phyloP scores from a whole-genome alignment of 805 yeast species.

The Lachancea lanzarotensis region DNA sequence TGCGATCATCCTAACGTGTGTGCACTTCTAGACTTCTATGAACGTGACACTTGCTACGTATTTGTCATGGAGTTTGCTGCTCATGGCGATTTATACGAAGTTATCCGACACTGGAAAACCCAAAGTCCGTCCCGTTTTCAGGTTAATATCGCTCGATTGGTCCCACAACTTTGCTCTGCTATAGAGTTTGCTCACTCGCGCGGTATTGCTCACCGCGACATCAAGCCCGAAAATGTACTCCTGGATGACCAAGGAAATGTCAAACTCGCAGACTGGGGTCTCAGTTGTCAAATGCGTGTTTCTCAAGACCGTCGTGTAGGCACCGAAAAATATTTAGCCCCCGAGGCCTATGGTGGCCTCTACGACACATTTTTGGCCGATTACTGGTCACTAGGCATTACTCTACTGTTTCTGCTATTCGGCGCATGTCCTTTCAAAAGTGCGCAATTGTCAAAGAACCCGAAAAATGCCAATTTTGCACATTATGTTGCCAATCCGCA shows the following conservation, averaged over 20 bases:
- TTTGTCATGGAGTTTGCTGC: slow-evolving; percentile 62
- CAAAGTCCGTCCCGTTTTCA: slow-evolving; percentile 6
- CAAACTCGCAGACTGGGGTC: slow-evolving; percentile 72
- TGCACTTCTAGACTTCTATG: slow-evolving; percentile 50
- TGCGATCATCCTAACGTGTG: slow-evolving; percentile 47
- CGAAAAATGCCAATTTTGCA: slow-evolving; percentile 21
- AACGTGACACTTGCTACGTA: slow-evolving; percentile 44
- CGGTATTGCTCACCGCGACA: slow-evolving; percentile 63
- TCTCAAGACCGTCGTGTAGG: slow-evolving; percentile 46
- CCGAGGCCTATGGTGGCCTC: slow-evolving; percentile 55
- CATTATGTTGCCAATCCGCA: slow-evolving; percentile 17
- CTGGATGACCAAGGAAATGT: slow-evolving; percentile 45
- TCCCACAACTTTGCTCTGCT: slow-evolving; percentile 47
- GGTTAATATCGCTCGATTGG: slow-evolving; percentile 33
- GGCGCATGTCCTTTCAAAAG: slow-evolving; percentile 75
- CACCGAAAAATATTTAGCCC: slow-evolving; percentile 88
- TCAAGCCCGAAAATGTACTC: slow-evolving; percentile 67
- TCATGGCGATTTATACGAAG: slow-evolving; percentile 63
- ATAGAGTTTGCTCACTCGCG: slow-evolving; percentile 48
- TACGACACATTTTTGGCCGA: slow-evolving; percentile 77
- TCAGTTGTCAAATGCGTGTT: slow-evolving; percentile 39
- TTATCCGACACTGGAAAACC: slow-evolving; percentile 21
- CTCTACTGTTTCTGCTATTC: slow-evolving; percentile 69
- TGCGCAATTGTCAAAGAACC: slow-evolving; percentile 64
- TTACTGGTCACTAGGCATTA: slow-evolving; percentile 83